Percentiles rank a stretch among this genome's conserved stretches.
phyloP scores from a whole-genome alignment of 2,329 filamentous ascomycete genomes.

The Verticillium albo-atrum region DNA sequence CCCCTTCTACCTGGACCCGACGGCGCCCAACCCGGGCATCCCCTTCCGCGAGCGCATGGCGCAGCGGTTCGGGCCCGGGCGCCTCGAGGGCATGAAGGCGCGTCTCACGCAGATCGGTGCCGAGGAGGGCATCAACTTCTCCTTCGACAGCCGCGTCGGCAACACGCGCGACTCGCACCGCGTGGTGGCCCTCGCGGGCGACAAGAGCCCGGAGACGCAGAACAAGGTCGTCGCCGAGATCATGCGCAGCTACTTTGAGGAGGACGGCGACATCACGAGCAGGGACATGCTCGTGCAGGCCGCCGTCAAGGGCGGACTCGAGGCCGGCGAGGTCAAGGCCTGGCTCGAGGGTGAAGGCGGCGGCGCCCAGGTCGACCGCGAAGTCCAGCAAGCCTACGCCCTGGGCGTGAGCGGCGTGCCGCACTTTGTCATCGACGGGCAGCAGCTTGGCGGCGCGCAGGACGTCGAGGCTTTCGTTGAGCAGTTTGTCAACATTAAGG shows the following conservation, averaged over 20 bases:
- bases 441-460: constrained; percentile 66
- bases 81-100: constrained; percentile 50
- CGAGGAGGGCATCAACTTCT: constrained; percentile 68
- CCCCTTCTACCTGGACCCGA: constrained; percentile 76
- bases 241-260: constrained; percentile 64
- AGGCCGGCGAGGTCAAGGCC: constrained; percentile 43
- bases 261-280: constrained; percentile 59
- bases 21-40: constrained; percentile 42
- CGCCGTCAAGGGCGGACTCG: constrained; percentile 49
- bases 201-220: constrained; percentile 44
- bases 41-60: constrained; percentile 49
- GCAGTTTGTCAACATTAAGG: constrained; percentile 52
- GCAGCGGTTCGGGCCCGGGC: constrained; percentile 62
- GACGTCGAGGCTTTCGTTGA: constrained; percentile 63
- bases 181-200: constrained; percentile 64
- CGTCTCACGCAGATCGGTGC: constrained; percentile 55
- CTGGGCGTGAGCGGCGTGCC: constrained; percentile 64
- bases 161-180: constrained; percentile 78
- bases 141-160: constrained; percentile 65
- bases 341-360: constrained; percentile 53
- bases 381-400: constrained; percentile 47
- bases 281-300: constrained; percentile 46
- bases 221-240: constrained; percentile 57
- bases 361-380: constrained; percentile 51
- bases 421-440: constrained; percentile 67